Evolutionary conservation across 495 filamentous ascomycete species (phyloP).

Genomic region (Talaromyces thailandensis): DNA sequence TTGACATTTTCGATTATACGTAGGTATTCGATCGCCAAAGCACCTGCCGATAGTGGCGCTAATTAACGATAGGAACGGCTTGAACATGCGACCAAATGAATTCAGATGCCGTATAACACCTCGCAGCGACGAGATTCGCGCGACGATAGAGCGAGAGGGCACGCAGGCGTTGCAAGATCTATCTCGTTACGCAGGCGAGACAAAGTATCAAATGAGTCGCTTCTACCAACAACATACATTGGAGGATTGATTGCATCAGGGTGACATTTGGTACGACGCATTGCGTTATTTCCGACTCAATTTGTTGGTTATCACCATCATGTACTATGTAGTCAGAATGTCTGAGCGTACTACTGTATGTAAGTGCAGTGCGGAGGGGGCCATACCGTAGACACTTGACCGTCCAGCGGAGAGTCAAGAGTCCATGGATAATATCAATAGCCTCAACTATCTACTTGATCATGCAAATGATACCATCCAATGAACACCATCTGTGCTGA

Average conservation of each 20-base stretch:
- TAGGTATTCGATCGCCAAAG: not conserved
- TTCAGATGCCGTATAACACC: not conserved
- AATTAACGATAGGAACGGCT: not conserved
- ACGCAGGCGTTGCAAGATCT: not conserved
- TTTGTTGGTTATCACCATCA: not conserved
- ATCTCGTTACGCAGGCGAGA: not conserved
- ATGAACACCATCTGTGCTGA: not conserved
- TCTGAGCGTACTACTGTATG: not conserved
- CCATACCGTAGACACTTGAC: not conserved
- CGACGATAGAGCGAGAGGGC: not conserved
- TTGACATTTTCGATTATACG: slow-evolving; percentile 23
- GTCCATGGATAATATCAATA: not conserved
- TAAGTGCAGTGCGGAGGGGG: too few species aligned
- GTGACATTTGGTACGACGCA: not conserved
- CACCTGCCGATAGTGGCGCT: not conserved
- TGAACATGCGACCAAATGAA: not conserved
- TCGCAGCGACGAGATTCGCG: not conserved
- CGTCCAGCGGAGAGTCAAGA: not conserved
- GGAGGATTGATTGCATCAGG: not conserved
- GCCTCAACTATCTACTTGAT: too few species aligned
- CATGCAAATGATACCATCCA: not conserved
- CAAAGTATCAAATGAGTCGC: not conserved
- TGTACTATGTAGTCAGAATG: not conserved
- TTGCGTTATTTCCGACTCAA: not conserved
- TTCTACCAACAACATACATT: not conserved